Conservation (phyloP, 2,329 filamentous ascomycete species). For the Monosporascus sp. region DNA sequence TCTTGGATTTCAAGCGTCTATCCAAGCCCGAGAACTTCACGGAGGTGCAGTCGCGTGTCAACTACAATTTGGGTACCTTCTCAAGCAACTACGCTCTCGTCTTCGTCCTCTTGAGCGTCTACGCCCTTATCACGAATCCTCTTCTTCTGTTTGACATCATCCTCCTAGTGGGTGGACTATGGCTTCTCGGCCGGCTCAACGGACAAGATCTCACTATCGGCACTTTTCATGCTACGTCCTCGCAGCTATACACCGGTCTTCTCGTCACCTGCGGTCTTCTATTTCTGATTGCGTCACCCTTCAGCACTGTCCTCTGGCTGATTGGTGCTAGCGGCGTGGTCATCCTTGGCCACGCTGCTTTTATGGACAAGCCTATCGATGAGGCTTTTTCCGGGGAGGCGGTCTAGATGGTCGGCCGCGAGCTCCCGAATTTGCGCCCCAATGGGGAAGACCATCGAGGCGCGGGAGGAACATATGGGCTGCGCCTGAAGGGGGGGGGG, state of each 20-base stretch:
- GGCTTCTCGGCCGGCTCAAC: constrained; percentile 82
- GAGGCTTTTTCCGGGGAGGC: constrained; percentile 99
- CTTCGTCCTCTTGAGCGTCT: constrained; percentile 93
- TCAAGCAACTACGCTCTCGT: constrained; percentile 96
- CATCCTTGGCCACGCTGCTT: constrained; percentile 88
- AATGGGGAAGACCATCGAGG: constrained; percentile 99
- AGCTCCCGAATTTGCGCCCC: constrained; percentile 92
- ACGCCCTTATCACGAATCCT: constrained; percentile 85
- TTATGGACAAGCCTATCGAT: constrained; percentile 99
- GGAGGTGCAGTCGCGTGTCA: constrained; percentile 86
- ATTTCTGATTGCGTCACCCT: constrained; percentile 77
- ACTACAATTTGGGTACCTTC: constrained; percentile 96
- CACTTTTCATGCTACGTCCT: constrained; percentile 74
- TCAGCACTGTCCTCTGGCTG: constrained; percentile 85
- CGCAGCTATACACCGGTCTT: constrained; percentile 89
- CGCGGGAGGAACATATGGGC: constrained; percentile 63
- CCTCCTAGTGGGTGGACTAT: constrained; percentile 81
- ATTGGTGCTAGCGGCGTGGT: constrained; percentile 91
- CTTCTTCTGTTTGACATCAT: constrained; percentile 87
- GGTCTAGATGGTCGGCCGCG: constrained; percentile 99
- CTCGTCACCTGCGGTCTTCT: constrained; percentile 79
- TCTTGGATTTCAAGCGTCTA: constrained; percentile 90
- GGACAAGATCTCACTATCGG: constrained; percentile 86
- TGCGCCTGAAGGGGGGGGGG: constrained; percentile 44
- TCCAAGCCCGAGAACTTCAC: constrained; percentile 90